Conservation (phyloP, 805 yeast species). For the Candida tibetensis region DNA sequence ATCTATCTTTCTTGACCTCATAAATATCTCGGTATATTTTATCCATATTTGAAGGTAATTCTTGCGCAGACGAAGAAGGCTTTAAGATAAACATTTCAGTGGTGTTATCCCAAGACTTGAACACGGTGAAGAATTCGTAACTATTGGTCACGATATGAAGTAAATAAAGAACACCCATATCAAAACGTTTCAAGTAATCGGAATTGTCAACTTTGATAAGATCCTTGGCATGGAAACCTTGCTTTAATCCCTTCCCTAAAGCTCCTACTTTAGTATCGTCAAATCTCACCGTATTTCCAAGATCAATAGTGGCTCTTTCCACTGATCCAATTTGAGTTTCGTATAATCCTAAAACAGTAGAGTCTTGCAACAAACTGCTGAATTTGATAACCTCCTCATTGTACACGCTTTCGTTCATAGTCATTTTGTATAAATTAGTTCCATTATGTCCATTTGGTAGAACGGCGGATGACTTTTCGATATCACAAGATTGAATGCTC, state of each 20-base stretch:
- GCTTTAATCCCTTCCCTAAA: conserved; percentile 78
- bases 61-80: conserved; percentile 67
- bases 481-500: conserved; percentile 47
- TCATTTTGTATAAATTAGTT: conserved; percentile 54
- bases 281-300: conserved; percentile 73
- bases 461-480: conserved; percentile 56
- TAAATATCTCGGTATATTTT: conserved; percentile 55
- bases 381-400: conserved; percentile 54
- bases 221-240: conserved; percentile 73
- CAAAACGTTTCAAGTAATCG: conserved; percentile 52
- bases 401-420: conserved; percentile 65
- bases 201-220: conserved; percentile 46
- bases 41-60: conserved; percentile 52
- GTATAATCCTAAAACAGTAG: conserved; percentile 64
- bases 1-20: conserved; percentile 43
- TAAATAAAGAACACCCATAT: conserved; percentile 59
- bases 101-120: conserved; percentile 57
- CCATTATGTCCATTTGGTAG: conserved; percentile 69
- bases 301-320: conserved; percentile 73
- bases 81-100: conserved; percentile 59
- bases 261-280: conserved; percentile 75
- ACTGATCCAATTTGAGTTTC: conserved; percentile 67
- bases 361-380: conserved; percentile 61
- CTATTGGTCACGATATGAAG: conserved; percentile 70
- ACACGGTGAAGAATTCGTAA: conserved; percentile 69